Conservation (phyloP, 176 grass and related monocot genomes). For the Carex cristatella region DNA sequence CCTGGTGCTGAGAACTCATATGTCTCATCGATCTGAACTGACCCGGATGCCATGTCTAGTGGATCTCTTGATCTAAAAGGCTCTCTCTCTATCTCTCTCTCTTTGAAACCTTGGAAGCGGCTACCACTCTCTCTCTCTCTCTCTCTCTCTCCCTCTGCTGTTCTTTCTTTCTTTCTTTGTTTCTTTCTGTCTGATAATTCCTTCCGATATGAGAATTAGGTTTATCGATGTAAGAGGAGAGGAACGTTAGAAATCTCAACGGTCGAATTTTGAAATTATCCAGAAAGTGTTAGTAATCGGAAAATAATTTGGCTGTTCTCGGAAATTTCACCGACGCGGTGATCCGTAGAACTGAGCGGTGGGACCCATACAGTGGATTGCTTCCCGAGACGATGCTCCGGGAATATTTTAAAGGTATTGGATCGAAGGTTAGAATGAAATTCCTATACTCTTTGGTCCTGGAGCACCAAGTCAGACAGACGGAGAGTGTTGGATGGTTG, state of each 20-base stretch:
- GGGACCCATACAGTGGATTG: background rate
- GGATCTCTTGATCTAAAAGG: background rate
- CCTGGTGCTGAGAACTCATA: conserved; percentile 87
- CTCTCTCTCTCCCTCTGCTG: background rate
- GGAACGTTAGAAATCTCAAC: conserved; percentile 36
- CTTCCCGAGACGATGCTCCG: background rate
- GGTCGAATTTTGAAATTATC: conserved; percentile 62
- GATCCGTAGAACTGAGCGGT: background rate
- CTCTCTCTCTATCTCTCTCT: background rate
- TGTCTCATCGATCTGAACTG: conserved; percentile 43
- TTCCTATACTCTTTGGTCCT: background rate
- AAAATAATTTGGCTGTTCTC: background rate
- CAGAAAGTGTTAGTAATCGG: background rate
- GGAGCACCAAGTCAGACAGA: background rate
- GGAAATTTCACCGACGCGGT: background rate
- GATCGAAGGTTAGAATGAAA: background rate
- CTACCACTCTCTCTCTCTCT: background rate
- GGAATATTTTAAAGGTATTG: background rate
- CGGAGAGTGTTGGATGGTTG: background rate
- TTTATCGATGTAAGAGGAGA: background rate
- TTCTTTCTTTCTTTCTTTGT: background rate
- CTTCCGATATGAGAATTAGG: background rate
- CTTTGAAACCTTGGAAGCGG: too few species aligned
- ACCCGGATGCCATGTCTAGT: conserved; percentile 1
- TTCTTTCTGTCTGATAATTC: background rate